Evolutionary conservation across 805 yeast genomes (phyloP).

Genomic region (Zygoascus flipseniorum): DNA sequence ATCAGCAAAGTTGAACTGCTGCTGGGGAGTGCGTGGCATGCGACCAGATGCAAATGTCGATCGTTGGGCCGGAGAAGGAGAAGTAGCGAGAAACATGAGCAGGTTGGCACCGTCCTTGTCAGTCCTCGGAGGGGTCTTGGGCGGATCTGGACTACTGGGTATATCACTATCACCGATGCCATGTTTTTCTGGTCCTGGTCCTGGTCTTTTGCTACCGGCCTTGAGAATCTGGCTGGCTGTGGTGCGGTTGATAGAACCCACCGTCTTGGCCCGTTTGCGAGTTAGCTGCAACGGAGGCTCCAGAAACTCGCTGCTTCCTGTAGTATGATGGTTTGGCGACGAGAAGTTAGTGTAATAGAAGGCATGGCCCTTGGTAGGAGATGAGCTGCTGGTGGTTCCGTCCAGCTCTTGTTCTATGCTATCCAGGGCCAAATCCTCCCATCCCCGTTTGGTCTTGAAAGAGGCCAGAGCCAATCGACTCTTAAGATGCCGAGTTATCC

Average conservation of each 20-base stretch:
- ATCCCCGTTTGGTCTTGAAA: constrained; percentile 33
- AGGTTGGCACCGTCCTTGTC: constrained; percentile 68
- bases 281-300: constrained; percentile 3
- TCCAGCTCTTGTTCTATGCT: constrained; percentile 28
- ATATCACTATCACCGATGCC: constrained; percentile 4
- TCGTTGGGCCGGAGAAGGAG: constrained; percentile 56
- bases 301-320: neutral
- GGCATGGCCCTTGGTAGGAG: neutral
- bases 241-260: neutral
- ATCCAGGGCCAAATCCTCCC: constrained; percentile 30
- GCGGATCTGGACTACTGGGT: constrained; percentile 10
- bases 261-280: neutral
- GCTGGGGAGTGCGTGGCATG: constrained; percentile 30
- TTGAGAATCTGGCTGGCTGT: neutral
- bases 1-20: constrained; percentile 67
- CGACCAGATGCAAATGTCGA: constrained; percentile 6
- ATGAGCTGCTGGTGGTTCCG: constrained; percentile 2
- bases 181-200: neutral
- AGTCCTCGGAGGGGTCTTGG: constrained; percentile 23
- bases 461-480: constrained; percentile 34
- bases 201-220: neutral
- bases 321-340: neutral
- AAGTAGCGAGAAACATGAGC: constrained; percentile 71
- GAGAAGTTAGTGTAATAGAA: neutral
- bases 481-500: constrained; percentile 34